A percentile compares a stretch with the other conserved stretches of the same genome.
phyloP scores from a whole-genome alignment of 148 eudicot species.

The Vaccinium darrowii region DNA sequence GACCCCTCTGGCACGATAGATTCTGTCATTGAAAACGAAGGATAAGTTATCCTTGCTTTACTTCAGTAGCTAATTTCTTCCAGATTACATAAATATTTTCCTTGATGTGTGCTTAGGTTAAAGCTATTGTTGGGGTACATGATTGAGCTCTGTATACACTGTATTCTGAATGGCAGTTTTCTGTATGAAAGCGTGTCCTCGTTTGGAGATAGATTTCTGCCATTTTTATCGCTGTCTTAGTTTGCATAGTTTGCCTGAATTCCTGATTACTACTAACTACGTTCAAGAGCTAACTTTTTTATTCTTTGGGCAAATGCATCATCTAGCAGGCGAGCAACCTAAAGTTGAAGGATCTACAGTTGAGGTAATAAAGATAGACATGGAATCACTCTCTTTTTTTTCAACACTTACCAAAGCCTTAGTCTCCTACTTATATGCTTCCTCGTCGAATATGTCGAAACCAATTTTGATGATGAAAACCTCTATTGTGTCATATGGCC shows the following conservation, averaged over 20 bases:
- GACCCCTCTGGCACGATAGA: neutral
- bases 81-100: neutral
- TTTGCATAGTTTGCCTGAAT: neutral
- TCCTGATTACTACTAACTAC: neutral
- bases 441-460: neutral
- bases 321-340: constrained; percentile 34
- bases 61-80: neutral
- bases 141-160: no score
- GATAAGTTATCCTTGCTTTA: neutral
- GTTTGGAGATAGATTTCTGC: neutral
- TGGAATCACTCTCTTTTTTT: neutral
- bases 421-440: neutral
- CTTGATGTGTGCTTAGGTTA: neutral
- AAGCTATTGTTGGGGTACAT: neutral
- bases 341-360: constrained; percentile 27
- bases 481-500: neutral
- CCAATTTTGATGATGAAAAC: neutral
- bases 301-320: neutral
- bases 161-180: neutral
- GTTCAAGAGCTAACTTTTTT: neutral
- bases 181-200: neutral
- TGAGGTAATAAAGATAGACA: constrained; percentile 26
- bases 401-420: neutral
- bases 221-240: neutral
- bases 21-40: neutral